A percentile compares a stretch with the other conserved stretches of the same genome.
phyloP scores from a whole-genome alignment of 148 eudicot genomes.

The Heliamphora exappendiculata region DNA sequence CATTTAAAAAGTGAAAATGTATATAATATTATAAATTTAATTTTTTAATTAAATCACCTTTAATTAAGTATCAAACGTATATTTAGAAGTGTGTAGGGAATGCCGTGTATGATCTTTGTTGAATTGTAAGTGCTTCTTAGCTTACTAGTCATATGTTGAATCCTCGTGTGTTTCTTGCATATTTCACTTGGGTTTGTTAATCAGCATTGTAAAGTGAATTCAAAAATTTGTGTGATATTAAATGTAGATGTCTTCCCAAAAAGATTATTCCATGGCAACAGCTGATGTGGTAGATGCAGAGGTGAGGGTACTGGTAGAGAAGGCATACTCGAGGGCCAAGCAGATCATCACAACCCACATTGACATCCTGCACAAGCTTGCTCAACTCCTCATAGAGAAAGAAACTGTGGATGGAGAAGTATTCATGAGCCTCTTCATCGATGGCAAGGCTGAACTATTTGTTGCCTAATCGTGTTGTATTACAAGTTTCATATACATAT shows the following conservation, averaged over 20 bases:
- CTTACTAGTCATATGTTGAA: too few species aligned
- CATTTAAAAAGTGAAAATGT: too few species aligned
- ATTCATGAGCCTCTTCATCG: slow-evolving; percentile 99
- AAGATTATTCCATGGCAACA: slow-evolving; percentile 99
- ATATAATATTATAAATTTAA: too few species aligned
- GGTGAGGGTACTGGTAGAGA: slow-evolving; percentile 86
- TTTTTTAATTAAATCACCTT: too few species aligned
- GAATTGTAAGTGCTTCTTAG: too few species aligned
- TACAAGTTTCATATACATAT: not conserved
- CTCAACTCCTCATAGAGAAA: slow-evolving; percentile 86
- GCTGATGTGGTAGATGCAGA: slow-evolving; percentile 91
- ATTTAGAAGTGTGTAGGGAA: too few species aligned
- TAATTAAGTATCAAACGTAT: too few species aligned
- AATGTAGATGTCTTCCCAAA: slow-evolving; percentile 80
- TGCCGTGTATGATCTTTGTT: too few species aligned
- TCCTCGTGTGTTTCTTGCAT: not conserved
- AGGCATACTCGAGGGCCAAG: slow-evolving; percentile 70
- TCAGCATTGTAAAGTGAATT: not conserved
- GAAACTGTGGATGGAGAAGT: slow-evolving; percentile 98
- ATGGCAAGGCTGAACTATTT: slow-evolving; percentile 90
- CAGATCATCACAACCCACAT: slow-evolving; percentile 74
- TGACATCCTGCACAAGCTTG: slow-evolving; percentile 93
- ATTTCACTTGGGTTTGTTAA: not conserved
- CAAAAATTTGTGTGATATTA: not conserved
- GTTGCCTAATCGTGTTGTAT: slow-evolving; percentile 34